Conservation (phyloP, 805 yeast genomes). For the Candida xyloterini region DNA sequence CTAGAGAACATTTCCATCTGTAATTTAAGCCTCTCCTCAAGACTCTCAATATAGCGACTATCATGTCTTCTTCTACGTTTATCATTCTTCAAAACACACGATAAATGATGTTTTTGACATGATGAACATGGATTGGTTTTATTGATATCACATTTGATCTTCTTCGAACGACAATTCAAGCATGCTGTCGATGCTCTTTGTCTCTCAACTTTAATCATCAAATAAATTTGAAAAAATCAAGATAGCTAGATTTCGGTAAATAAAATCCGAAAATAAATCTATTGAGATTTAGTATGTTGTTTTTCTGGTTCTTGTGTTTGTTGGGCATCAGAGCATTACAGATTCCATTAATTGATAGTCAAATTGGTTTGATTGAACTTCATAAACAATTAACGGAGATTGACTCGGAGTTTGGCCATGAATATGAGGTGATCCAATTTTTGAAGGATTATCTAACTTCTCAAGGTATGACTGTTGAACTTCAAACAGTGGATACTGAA, state of each 20-base stretch:
- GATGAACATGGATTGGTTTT: slow-evolving; percentile 19
- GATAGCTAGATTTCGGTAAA: slow-evolving; percentile 2
- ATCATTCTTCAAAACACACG: slow-evolving; percentile 18
- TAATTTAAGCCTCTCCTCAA: slow-evolving; percentile 3
- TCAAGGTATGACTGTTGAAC: slow-evolving; percentile 12
- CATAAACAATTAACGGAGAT: slow-evolving; percentile 7
- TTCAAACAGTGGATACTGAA: slow-evolving; percentile 7
- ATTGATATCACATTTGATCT: slow-evolving; percentile 21
- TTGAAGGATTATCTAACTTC: slow-evolving; percentile 2
- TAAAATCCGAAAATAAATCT: background rate
- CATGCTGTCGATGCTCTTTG: slow-evolving; percentile 19
- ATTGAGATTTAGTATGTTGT: background rate
- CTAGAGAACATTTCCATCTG: background rate
- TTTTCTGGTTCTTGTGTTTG: background rate
- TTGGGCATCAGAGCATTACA: background rate
- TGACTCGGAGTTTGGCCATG: slow-evolving; percentile 10
- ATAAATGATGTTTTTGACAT: slow-evolving; percentile 11
- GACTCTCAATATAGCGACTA: slow-evolving; percentile 6
- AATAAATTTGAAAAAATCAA: slow-evolving; percentile 2
- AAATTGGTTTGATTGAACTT: slow-evolving; percentile 2
- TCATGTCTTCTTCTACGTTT: slow-evolving; percentile 19
- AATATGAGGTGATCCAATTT: slow-evolving; percentile 7
- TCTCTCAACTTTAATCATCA: background rate
- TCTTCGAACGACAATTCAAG: slow-evolving; percentile 19
- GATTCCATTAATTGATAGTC: background rate